Evolutionary conservation across 2,329 filamentous ascomycete species (phyloP), one percentile per base, ranked within the genome.

Genomic region (Ophiosphaerella narmari): DNA sequence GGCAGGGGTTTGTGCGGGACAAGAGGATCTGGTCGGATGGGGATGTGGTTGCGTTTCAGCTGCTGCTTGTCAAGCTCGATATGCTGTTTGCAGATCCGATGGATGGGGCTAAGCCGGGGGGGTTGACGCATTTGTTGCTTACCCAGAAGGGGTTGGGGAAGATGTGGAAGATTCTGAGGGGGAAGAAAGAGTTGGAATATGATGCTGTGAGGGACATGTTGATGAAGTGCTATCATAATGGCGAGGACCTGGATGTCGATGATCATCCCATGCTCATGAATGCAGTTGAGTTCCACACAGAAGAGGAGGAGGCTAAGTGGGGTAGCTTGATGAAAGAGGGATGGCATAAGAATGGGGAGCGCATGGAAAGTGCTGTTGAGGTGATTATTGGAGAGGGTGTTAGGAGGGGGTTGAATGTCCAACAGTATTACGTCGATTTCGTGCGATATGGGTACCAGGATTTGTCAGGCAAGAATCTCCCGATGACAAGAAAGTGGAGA

Each of bases 31-130:
- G 88, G 79, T 75, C 79, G 8, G 75, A 87, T 48, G 52, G 67
- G 4, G 84, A 90, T 63, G 69, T 94, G 8, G 82, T 83, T 64
- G 78, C 82, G 43, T 78, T 82, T 2, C 82, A 85, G 38, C 71
- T 86, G 51, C 86, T 93, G 74, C 76, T 90, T 57, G 65, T 89
- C 54, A 92, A 93, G 74, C 80, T 94, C 13, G 80, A 84, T 63
- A 84, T 91, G 82, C 78, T 79, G 46, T 85, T 90, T 70, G 83
- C 82, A 49, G 81, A 89, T 56, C 87, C 88, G 0, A 66, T 83
- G 21, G 78, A 78, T 41, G 82, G 81, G 0, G 78, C 79, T 13
- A 78, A 78, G 41, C 73, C 76, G 2, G 76, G 55, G 6, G 49
- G 43, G 18, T 41, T 74, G 7, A 50, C 57, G 0, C 51, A 61